phyloP scores from a whole-genome alignment of 441 rosid genomes.

The Gossypium schwendimanii region DNA sequence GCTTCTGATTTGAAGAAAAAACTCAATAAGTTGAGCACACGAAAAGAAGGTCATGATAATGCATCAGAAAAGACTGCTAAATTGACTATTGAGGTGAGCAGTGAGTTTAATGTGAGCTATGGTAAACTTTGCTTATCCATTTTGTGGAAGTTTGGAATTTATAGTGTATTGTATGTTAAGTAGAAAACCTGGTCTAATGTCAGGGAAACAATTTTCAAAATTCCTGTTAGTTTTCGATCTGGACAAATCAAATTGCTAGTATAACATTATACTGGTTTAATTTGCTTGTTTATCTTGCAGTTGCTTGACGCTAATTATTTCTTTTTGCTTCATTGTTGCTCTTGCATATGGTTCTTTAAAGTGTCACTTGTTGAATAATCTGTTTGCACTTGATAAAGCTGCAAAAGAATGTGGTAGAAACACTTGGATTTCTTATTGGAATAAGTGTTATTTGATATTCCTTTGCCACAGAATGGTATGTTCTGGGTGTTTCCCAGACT shows the following conservation, averaged over 20 bases:
- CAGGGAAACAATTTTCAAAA: neutral
- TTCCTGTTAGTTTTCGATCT: neutral
- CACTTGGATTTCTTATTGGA: neutral
- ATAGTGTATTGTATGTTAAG: neutral
- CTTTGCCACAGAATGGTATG: neutral
- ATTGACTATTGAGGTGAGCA: slow-evolving; percentile 65
- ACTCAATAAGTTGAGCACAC: slow-evolving; percentile 43
- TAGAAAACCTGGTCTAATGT: neutral
- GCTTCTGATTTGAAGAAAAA: slow-evolving; percentile 56
- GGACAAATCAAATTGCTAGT: neutral
- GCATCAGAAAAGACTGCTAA: slow-evolving; percentile 38
- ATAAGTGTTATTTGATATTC: neutral
- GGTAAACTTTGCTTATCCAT: neutral
- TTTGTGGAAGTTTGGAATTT: neutral
- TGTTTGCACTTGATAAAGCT: neutral
- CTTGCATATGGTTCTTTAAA: neutral
- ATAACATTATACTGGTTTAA: neutral
- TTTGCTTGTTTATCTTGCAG: neutral
- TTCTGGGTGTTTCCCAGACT: neutral
- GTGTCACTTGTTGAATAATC: neutral
- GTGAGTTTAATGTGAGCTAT: slow-evolving; percentile 29
- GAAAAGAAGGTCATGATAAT: slow-evolving; percentile 40
- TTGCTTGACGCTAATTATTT: neutral
- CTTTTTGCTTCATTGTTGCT: neutral
- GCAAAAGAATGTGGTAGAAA: neutral